Base-by-base conservation (phyloP, 176 grass and related monocot genomes). In the Lolium perenne region DNA sequence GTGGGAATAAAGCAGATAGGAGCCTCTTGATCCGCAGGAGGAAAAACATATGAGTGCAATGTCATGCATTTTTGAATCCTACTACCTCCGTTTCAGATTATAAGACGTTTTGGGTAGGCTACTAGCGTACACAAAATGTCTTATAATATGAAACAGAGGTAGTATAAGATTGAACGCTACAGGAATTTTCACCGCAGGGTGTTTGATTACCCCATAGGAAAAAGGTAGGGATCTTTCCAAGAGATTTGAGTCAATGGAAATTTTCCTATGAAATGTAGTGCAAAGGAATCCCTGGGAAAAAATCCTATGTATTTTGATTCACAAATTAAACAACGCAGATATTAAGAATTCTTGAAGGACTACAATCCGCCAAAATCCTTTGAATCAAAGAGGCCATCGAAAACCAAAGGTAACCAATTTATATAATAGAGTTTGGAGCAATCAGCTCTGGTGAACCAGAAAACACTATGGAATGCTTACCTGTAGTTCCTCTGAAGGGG, bases 401-500 rank as follows among this genome's bases (percentile, higher is more conserved):
- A 46, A 80, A 74, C 40, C 62, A 38, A 74, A 81, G 6, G 32
- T 74, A 71, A 38, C 26, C 47, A 78, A 57, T 60, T 54, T 48
- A 38, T 50, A 60, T 25, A 83, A 71, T 35, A 77, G 10, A 47
- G 29, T 40, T 50, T 68, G 20, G 16, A 85, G 76, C 17, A 79
- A 15, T 29, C 78, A 50, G 43, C 40, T 68, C 60, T 74, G 32
- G 71, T 18, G 76, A 73, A 80, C 62, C 68, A 87, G 48, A 38
- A 83, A 90, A 67, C 18, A 83, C 17, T 71, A 74, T 60, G 47
- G 60, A 88, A 83, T 8, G 10, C 69, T 84, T 90, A 98, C 96
- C 85, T 91, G 67, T 51, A 83, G 51, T 86, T 75, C 80, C 57
- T 90, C 92, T 53, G 90, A 94, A 71, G 75, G 66, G 82, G 79